phyloP scores from a whole-genome alignment of 2,329 filamentous ascomycete genomes.

The Metarhizium brunneum region DNA sequence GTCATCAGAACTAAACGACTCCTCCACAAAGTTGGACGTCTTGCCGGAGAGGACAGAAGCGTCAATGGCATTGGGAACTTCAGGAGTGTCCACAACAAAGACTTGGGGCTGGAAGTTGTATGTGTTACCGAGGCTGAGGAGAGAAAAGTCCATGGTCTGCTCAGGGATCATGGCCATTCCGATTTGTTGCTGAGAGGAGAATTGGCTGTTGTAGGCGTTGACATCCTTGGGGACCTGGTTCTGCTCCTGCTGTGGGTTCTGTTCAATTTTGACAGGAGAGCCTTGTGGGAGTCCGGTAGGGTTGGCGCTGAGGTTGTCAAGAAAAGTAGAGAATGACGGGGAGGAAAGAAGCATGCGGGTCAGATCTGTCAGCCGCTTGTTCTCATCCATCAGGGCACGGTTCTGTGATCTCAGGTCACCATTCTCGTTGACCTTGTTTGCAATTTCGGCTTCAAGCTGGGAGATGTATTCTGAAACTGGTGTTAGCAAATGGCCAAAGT shows the following conservation, averaged over 20 bases:
- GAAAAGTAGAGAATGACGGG: constrained; percentile 71
- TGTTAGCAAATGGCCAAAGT: background rate
- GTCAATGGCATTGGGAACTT: constrained; percentile 52
- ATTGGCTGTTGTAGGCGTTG: constrained; percentile 49
- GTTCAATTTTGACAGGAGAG: constrained; percentile 27
- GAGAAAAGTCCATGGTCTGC: constrained; percentile 63
- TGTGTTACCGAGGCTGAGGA: constrained; percentile 51
- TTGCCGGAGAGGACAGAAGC: constrained; percentile 62
- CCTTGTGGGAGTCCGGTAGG: constrained; percentile 34
- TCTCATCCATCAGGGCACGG: constrained; percentile 73
- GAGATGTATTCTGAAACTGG: constrained; percentile 74
- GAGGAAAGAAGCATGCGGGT: constrained; percentile 76
- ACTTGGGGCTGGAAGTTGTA: constrained; percentile 61
- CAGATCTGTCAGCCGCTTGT: constrained; percentile 67
- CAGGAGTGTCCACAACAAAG: constrained; percentile 66
- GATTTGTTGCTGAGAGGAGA: constrained; percentile 55
- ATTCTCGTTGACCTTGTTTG: constrained; percentile 73
- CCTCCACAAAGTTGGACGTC: constrained; percentile 44
- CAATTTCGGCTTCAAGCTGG: constrained; percentile 85
- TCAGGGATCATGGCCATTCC: constrained; percentile 80
- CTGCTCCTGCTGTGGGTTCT: constrained; percentile 28
- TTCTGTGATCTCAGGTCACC: constrained; percentile 75
- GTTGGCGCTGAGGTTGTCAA: constrained; percentile 60
- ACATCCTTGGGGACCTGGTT: constrained; percentile 55
- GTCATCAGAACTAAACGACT: constrained; percentile 32